Evolutionary conservation across 768 basidiomycete species (phyloP), one percentile per base, ranked within the genome.

Genomic region (Trametes gibbosa): DNA sequence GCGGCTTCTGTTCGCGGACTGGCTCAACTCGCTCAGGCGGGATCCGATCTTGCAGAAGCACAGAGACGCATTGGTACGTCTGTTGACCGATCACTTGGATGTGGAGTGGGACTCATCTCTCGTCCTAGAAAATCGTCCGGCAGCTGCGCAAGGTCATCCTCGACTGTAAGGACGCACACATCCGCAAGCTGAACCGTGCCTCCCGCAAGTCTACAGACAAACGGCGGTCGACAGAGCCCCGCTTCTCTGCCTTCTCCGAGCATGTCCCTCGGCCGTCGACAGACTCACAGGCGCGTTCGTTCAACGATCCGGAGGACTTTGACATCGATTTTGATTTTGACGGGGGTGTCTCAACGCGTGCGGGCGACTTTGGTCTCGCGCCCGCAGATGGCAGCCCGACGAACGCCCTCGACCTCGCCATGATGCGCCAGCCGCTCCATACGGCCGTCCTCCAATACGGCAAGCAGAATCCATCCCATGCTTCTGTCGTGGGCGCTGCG

Each of bases 91-190:
- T 51, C 17, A 37, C 19, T 21, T 14, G 14, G 10, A 17, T 35
- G 2, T 6, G 35, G 16, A 47, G 2, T 6, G 35, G 16, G 48
- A 45, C 61, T 66, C 27, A 63, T 52, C 49, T 27, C 42, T 10
- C 32, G 29, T 62, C 35, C 9, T 62, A 93, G 90, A 86, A 82
- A 65, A 89, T 94, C 61, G 87, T 95, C 34, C 83, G 85, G 58
- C 87, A 89, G 65, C 75, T 96, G 59, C 86, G 89, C 72, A 93
- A 92, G 66, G 85, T 94, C 42, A 87, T 87, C 39, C 85, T 89
- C 65, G 88, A 91, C 53, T 90, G 90, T 70, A 92, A 87, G 73
- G 81, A 84, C 51, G 81, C 79, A 1, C 86, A 90, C 40, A 67
- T 69, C 19, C 64, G 65, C 27, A 63, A 66, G 47, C 61, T 62